Base-by-base conservation (phyloP, 192 early-diverging fungal species). In the Hyaloraphidium curvatum region DNA sequence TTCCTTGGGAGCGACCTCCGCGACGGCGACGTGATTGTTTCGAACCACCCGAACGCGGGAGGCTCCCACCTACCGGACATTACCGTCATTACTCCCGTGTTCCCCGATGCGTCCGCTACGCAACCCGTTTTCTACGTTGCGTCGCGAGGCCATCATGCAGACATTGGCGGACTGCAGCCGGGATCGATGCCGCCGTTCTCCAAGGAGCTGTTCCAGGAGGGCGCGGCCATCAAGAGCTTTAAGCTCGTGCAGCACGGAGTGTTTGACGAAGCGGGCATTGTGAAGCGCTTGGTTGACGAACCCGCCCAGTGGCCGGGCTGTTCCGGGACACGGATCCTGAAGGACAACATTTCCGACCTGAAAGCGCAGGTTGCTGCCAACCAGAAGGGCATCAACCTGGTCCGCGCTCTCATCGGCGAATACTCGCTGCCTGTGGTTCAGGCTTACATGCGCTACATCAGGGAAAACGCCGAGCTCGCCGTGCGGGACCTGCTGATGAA, bases 301-400 rank as follows among this genome's bases (percentile, higher is more conserved):
- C 94, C 91, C 1, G 86, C 79, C 16, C 67, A 77, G 57, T 81
- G 80, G 63, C 80, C 82, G 2, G 84, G 79, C 1, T 98, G 90
- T 68, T 77, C 73, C 40, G 90, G 90, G 25, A 84, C 90, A 0
- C 79, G 94, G 52, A 87, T 81, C 65, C 62, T 94, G 30, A 74
- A 73, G 19, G 93, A 97, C 55, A 91, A 91, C 50, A 71, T 97
- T 37, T 89, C 87, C 0, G 91, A 95, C 59, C 65, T 97, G 57
- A 89, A 91, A 60, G 94, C 94, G 4, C 94, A 98, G 55, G 81
- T 94, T 40, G 94, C 94, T 9, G 94, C 94, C 28, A 98, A 98
- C 65, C 82, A 92, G 52, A 76, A 83, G 39, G 94, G 94, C 4
- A 94, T 98, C 40, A 58, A 60, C 1, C 75, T 98, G 21, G 76